Conservation (phyloP, 2,329 filamentous ascomycete genomes). For the Stagonosporopsis tanaceti region DNA sequence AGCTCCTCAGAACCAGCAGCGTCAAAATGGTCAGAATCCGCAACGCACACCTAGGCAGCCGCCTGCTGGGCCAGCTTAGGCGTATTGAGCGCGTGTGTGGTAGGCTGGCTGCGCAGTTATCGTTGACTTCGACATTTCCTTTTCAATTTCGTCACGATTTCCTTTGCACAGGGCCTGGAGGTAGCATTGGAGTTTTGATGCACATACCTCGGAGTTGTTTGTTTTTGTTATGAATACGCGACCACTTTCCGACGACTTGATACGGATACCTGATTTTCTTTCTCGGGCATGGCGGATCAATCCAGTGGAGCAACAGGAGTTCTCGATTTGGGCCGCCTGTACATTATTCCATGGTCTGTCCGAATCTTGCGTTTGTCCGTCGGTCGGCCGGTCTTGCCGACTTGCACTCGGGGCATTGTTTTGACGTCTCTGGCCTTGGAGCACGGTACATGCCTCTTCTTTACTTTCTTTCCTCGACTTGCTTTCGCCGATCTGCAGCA, state of each 20-base stretch:
- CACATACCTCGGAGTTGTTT: slow-evolving; percentile 40
- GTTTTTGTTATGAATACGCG: slow-evolving; percentile 40
- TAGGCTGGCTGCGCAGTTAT: slow-evolving; percentile 43
- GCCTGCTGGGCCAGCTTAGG: slow-evolving; percentile 42
- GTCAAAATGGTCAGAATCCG: slow-evolving; percentile 47
- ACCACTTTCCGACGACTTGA: slow-evolving; percentile 45
- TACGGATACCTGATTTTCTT: slow-evolving; percentile 45
- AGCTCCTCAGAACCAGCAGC: slow-evolving; percentile 36
- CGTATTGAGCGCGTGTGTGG: slow-evolving; percentile 15
- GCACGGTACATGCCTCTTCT: background rate
- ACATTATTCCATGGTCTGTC: slow-evolving; percentile 48
- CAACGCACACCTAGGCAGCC: slow-evolving; percentile 47
- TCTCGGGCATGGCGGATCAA: slow-evolving; percentile 44
- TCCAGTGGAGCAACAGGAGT: slow-evolving; percentile 45
- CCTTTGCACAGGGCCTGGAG: slow-evolving; percentile 40
- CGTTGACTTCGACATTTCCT: slow-evolving; percentile 33
- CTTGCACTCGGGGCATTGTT: slow-evolving; percentile 7
- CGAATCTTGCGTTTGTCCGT: slow-evolving; percentile 36
- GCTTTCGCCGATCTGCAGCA: slow-evolving; percentile 13
- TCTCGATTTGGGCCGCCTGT: slow-evolving; percentile 46
- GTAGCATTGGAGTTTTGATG: slow-evolving; percentile 35
- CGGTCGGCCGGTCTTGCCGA: slow-evolving; percentile 40
- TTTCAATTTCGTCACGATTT: slow-evolving; percentile 38
- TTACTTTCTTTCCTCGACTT: slow-evolving; percentile 6
- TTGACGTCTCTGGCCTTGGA: background rate